Conservation (phyloP, 2,329 filamentous ascomycete genomes). For the Apiospora phragmitis region DNA sequence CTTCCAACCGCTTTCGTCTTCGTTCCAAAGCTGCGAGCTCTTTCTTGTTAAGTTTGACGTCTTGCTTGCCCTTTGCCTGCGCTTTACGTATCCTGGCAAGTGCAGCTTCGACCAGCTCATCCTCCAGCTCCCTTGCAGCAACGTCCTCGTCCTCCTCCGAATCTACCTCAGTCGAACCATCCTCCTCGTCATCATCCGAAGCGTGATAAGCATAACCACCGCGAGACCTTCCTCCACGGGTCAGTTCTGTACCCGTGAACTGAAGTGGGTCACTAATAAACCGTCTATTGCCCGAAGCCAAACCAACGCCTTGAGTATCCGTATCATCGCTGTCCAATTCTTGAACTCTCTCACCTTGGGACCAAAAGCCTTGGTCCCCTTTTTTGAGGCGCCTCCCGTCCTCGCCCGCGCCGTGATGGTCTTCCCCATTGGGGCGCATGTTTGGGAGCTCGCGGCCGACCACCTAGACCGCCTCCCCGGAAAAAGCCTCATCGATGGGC, state of each 20-base stretch:
- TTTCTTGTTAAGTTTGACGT: conserved; percentile 77
- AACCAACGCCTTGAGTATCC: conserved; percentile 56
- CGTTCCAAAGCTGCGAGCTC: conserved; percentile 81
- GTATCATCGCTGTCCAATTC: conserved; percentile 65
- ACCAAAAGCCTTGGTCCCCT: conserved; percentile 40
- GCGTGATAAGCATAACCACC: conserved; percentile 37
- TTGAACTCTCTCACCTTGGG: conserved; percentile 53
- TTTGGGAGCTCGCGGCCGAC: conserved; percentile 99
- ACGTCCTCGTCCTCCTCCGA: conserved; percentile 55
- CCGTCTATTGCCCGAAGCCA: conserved; percentile 46
- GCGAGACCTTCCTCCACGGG: conserved; percentile 41
- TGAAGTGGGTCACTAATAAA: conserved; percentile 61
- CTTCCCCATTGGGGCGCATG: conserved; percentile 96
- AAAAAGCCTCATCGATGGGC: conserved; percentile 99
- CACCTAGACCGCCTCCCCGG: conserved; percentile 99
- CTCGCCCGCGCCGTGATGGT: conserved; percentile 88
- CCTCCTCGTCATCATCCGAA: conserved; percentile 50
- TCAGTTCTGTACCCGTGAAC: conserved; percentile 62
- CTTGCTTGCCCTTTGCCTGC: conserved; percentile 71
- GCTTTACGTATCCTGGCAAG: conserved; percentile 79
- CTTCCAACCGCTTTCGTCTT: conserved; percentile 59
- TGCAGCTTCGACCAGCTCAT: conserved; percentile 68
- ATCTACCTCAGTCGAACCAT: conserved; percentile 50
- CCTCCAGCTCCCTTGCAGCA: conserved; percentile 39
- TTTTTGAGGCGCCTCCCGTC: conserved; percentile 58